phyloP scores from a whole-genome alignment of 139 green algal genomes.

The Coccomyxa sp. region DNA sequence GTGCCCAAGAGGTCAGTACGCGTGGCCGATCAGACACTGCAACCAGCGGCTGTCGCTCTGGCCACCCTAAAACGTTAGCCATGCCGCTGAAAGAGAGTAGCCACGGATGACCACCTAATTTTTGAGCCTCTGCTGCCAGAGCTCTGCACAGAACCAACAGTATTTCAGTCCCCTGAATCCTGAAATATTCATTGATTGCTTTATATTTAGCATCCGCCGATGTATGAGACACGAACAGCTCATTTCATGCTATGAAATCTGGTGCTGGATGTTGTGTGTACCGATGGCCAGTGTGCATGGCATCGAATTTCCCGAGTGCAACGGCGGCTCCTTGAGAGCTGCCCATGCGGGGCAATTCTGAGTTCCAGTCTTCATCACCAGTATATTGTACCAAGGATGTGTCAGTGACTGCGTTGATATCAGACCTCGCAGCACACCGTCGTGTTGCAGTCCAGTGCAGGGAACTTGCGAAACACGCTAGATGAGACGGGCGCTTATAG shows the following conservation, averaged over 20 bases:
- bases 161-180: not conserved
- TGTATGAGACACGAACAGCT: not conserved
- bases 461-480: not conserved
- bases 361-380: not conserved
- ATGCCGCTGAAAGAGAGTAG: slow-evolving; percentile 86
- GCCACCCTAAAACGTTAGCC: slow-evolving; percentile 73
- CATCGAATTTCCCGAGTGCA: slow-evolving; percentile 93
- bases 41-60: slow-evolving; percentile 65
- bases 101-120: slow-evolving; percentile 43
- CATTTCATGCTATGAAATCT: not conserved
- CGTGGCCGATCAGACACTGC: slow-evolving; percentile 57
- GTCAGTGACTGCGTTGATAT: not conserved
- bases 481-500: not conserved
- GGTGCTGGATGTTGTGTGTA: not conserved
- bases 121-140: not conserved
- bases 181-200: not conserved
- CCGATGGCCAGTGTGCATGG: slow-evolving; percentile 82
- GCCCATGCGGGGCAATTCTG: not conserved
- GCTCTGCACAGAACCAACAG: not conserved
- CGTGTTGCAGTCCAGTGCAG: not conserved
- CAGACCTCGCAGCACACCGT: not conserved
- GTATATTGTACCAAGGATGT: not conserved
- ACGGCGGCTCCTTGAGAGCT: slow-evolving; percentile 25
- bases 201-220: not conserved
- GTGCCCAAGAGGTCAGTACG: slow-evolving; percentile 69